Conservation (phyloP, 805 yeast genomes). For the Lipomyces yamadae region DNA sequence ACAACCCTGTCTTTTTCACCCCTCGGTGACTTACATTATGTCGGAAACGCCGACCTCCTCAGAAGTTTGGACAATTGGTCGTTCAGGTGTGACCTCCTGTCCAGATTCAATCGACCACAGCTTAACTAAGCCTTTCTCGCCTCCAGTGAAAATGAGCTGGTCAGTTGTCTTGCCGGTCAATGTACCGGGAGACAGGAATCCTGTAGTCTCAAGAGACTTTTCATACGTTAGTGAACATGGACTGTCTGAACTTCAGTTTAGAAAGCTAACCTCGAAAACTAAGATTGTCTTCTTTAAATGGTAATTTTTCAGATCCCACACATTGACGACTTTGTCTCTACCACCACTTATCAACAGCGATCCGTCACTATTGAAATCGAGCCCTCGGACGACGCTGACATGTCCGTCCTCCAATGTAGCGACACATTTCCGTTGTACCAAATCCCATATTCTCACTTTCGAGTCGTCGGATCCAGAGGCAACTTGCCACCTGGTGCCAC, state of each 20-base stretch:
- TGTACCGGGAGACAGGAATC: slow-evolving; percentile 42
- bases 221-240: neutral
- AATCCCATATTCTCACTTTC: slow-evolving; percentile 63
- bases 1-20: neutral
- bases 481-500: slow-evolving; percentile 68
- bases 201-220: slow-evolving; percentile 46
- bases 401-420: slow-evolving; percentile 69
- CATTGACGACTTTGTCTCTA: slow-evolving; percentile 76
- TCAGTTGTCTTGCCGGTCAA: slow-evolving; percentile 12
- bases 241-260: too few relatives aligned
- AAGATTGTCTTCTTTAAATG: slow-evolving; percentile 71
- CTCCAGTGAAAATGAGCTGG: slow-evolving; percentile 67
- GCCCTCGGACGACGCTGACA: slow-evolving; percentile 81
- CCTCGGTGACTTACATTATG: slow-evolving; percentile 45
- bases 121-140: slow-evolving; percentile 71
- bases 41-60: slow-evolving; percentile 79
- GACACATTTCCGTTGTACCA: slow-evolving; percentile 70
- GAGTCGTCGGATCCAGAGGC: slow-evolving; percentile 72
- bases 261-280: slow-evolving; percentile 53
- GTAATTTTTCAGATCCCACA: slow-evolving; percentile 60
- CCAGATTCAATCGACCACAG: slow-evolving; percentile 65
- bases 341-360: slow-evolving; percentile 76
- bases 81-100: slow-evolving; percentile 52
- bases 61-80: slow-evolving; percentile 50
- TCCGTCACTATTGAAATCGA: slow-evolving; percentile 64